Conservation (phyloP, 2,329 filamentous ascomycete species). For the Knufia petricola region DNA sequence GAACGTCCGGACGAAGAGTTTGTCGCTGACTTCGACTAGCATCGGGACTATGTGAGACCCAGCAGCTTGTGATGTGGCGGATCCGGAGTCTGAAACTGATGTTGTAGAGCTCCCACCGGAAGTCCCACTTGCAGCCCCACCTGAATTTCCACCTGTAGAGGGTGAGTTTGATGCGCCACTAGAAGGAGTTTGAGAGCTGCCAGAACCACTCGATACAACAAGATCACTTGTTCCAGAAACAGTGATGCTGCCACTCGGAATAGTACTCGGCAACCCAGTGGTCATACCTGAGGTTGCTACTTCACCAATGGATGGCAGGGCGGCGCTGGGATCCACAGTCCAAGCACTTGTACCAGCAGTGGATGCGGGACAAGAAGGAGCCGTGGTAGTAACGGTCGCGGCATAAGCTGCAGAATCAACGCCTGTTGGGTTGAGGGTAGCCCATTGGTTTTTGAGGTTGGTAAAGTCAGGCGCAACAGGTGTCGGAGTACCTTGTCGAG, state of each 20-base stretch:
- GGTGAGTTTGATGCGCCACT: slow-evolving; percentile 19
- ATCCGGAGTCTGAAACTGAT: background rate
- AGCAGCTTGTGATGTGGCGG: slow-evolving; percentile 15
- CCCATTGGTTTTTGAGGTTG: slow-evolving; percentile 70
- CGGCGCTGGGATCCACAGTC: slow-evolving; percentile 60
- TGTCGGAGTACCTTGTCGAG: slow-evolving; percentile 61
- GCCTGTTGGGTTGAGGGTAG: slow-evolving; percentile 58
- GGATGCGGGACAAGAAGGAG: slow-evolving; percentile 60
- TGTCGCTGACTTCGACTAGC: slow-evolving; percentile 8
- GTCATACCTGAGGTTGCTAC: slow-evolving; percentile 23
- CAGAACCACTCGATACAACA: background rate
- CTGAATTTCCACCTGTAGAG: slow-evolving; percentile 7
- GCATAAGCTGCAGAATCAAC: slow-evolving; percentile 58
- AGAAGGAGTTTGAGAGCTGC: slow-evolving; percentile 13
- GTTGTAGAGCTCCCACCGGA: background rate
- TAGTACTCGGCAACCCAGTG: slow-evolving; percentile 18
- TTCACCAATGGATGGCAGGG: slow-evolving; percentile 60
- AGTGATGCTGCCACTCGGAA: slow-evolving; percentile 20
- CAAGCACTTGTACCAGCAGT: slow-evolving; percentile 53
- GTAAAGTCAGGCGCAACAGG: slow-evolving; percentile 66
- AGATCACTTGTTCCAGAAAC: slow-evolving; percentile 5
- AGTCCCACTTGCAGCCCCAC: slow-evolving; percentile 10
- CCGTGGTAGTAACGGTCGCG: slow-evolving; percentile 49
- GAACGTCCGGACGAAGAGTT: background rate
- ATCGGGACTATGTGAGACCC: slow-evolving; percentile 13